Percentiles rank a stretch among this genome's conserved stretches.
These are phyloP conservation scores for Scedosporium aurantiacum DNA, from an alignment of 2,329 filamentous ascomycete species.

Conservation along the genomic window DNA sequence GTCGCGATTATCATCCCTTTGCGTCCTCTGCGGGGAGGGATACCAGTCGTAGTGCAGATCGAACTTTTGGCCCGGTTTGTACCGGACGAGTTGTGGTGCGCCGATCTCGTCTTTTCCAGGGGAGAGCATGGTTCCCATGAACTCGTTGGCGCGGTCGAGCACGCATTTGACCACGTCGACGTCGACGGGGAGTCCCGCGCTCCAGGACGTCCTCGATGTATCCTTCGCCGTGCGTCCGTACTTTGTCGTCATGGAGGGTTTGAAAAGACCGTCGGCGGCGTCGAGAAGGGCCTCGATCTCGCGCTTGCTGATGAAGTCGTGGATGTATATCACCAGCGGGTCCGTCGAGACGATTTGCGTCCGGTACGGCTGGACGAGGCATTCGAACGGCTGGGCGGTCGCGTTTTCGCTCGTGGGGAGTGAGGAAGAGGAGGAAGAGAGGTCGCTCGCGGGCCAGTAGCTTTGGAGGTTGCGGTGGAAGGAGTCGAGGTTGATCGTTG, in stretches of 20 bases:
- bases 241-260: conserved; percentile 26
- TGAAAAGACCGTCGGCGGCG: conserved; percentile 23
- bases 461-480: not conserved
- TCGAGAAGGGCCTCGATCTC: conserved; percentile 20
- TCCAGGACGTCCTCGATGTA: conserved; percentile 25
- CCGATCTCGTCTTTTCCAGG: conserved; percentile 28
- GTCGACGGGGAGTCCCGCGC: conserved; percentile 23
- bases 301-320: conserved; percentile 22
- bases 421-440: not conserved
- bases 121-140: conserved; percentile 26
- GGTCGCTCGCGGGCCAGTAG: not conserved
- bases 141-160: conserved; percentile 21
- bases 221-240: conserved; percentile 21
- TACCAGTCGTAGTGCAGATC: conserved; percentile 30
- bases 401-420: not conserved
- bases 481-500: not conserved
- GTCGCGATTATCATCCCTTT: not conserved
- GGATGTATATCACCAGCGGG: conserved; percentile 32
- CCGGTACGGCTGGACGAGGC: conserved; percentile 22
- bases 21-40: conserved; percentile 3
- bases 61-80: conserved; percentile 25
- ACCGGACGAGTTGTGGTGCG: conserved; percentile 30
- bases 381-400: conserved; percentile 9
- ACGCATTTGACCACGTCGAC: conserved; percentile 26
- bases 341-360: conserved; percentile 30